Percentiles rank a stretch among this genome's conserved stretches.
phyloP scores from a whole-genome alignment of 2,329 filamentous ascomycete species.

The Trichophyton verrucosum region DNA sequence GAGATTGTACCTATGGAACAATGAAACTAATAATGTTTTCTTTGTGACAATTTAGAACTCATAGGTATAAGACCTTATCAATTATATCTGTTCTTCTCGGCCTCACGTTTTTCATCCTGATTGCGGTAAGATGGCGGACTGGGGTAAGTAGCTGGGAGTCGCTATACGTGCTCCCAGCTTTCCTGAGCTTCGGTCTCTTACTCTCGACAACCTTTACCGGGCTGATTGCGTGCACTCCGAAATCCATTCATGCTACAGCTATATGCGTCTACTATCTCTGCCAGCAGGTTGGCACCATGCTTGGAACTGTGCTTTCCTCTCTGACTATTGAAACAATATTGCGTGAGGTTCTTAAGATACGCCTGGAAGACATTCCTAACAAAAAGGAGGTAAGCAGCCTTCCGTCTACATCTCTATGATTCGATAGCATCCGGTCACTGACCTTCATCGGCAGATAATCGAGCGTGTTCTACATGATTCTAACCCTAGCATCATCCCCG shows the following conservation, averaged over 20 bases:
- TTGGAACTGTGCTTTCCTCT: constrained; percentile 1
- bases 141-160: background rate
- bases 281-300: constrained; percentile 3
- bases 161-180: background rate
- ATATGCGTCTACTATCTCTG: constrained; percentile 3
- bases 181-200: background rate
- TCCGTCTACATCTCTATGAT: background rate
- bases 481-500: background rate
- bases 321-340: background rate
- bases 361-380: background rate
- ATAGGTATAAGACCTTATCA: constrained; percentile 2
- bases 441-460: background rate
- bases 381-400: background rate
- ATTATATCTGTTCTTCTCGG: background rate
- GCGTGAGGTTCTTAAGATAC: background rate
- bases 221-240: background rate
- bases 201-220: background rate
- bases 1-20: background rate
- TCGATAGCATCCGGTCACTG: background rate
- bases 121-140: constrained; percentile 1
- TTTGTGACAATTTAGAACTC: background rate
- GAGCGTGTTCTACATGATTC: background rate
- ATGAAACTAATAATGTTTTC: background rate
- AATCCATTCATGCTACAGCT: background rate
- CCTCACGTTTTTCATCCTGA: background rate